Evolutionary conservation across 2,329 filamentous ascomycete genomes (phyloP).

Genomic region (Monosporascus ibericus): DNA sequence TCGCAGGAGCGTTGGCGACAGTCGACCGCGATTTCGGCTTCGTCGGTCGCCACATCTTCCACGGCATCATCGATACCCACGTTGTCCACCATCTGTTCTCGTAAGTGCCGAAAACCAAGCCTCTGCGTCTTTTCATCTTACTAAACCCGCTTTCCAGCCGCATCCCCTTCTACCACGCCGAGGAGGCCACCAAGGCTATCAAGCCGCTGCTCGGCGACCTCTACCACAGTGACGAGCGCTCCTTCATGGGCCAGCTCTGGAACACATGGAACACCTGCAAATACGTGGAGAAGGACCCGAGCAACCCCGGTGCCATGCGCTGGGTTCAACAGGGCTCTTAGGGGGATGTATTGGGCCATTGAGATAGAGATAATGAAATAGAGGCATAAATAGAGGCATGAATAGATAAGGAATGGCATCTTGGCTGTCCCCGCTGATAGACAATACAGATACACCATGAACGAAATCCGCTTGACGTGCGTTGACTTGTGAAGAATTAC

Average conservation of each 20-base stretch:
- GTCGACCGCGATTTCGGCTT: constrained; percentile 61
- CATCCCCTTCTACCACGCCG: constrained; percentile 51
- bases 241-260: constrained; percentile 26
- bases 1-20: constrained; percentile 55
- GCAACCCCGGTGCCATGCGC: constrained; percentile 18
- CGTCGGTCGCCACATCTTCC: constrained; percentile 59
- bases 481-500: too few species aligned
- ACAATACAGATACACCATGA: too few species aligned
- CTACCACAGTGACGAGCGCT: constrained; percentile 33
- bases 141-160: constrained; percentile 9
- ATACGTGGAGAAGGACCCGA: constrained; percentile 27
- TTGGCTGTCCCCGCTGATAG: too few species aligned
- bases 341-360: too few species aligned
- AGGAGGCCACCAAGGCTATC: constrained; percentile 42
- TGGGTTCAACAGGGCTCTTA: constrained; percentile 8
- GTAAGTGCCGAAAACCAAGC: constrained; percentile 16
- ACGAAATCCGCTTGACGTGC: too few species aligned
- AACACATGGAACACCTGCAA: constrained; percentile 27
- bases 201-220: constrained; percentile 39
- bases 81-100: constrained; percentile 51
- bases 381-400: too few species aligned
- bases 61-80: constrained; percentile 56
- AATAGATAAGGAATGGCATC: too few species aligned
- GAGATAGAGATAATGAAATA: too few species aligned
- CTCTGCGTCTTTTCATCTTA: neutral